These are phyloP conservation scores for Cornus florida DNA, from an alignment of 148 eudicot species.

Conservation along the genomic window DNA sequence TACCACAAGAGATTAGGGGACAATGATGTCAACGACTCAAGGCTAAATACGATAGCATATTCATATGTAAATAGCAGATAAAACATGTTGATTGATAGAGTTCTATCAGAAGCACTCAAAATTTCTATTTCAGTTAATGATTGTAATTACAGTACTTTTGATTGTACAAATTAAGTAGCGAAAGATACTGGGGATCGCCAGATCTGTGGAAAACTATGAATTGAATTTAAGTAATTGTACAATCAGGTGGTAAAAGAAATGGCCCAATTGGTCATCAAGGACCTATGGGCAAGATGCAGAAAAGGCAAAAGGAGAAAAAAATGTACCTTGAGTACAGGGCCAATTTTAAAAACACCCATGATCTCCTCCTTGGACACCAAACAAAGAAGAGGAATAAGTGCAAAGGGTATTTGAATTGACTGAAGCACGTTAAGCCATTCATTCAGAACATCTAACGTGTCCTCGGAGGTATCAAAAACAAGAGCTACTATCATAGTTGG, in stretches of 20 bases:
- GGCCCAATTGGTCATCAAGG: neutral
- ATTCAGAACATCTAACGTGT: constrained; percentile 65
- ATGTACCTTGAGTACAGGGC: constrained; percentile 71
- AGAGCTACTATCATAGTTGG: constrained; percentile 94
- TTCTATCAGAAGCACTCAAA: neutral
- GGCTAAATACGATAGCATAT: neutral
- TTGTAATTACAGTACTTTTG: neutral
- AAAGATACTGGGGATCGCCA: neutral
- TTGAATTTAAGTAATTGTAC: neutral
- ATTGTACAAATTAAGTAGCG: neutral
- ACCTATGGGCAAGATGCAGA: neutral
- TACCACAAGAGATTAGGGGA: neutral
- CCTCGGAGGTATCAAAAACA: constrained; percentile 73
- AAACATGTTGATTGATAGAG: no score
- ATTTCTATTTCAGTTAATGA: neutral
- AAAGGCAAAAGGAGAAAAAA: neutral
- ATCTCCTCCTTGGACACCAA: constrained; percentile 91
- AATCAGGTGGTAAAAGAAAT: neutral
- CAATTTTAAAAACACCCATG: constrained; percentile 88
- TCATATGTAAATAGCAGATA: neutral
- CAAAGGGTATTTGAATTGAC: constrained; percentile 94
- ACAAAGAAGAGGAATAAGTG: constrained; percentile 88
- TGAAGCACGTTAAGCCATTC: constrained; percentile 98
- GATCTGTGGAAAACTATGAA: neutral
- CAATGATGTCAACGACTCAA: neutral